Base-by-base conservation (phyloP, 331 rosid species). In the Pyrus hybrid region DNA sequence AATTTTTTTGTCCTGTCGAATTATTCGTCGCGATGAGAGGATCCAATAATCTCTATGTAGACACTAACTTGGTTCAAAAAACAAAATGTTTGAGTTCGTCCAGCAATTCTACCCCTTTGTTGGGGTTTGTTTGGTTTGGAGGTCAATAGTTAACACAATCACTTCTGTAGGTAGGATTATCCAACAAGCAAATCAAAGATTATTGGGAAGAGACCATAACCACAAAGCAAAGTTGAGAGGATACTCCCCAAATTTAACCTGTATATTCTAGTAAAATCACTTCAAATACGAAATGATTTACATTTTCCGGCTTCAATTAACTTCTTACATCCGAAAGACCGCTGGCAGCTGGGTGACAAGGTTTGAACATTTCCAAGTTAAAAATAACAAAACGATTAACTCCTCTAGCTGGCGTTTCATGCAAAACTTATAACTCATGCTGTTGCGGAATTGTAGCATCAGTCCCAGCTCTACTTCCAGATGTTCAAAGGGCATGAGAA, bases 391-490 rank as follows among this genome's bases (percentile, higher is more conserved):
- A 41, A 67, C 76, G 47, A 77, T 75, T 83, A 91, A 82, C 81
- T 67, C 77, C 80, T 74, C 85, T 53, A 86, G 80, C 68, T 80
- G 90, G 62, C 68, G 79, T 76, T 80, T 21, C 75, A 60, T 75
- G 75, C 43, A 74, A 30, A 75, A 14, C 74, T 63, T 12, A 76
- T 84, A 81, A 84, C 74, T 76, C 72, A 67, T 77, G 22, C 69
- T 18, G 70, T 83, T 76, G 86, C 83, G 76, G 84, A 75, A 82
- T 67, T 20, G 85, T 22, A 17, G 72, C 70, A 63, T 83, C 86
- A 76, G 77, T 80, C 80, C 80, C 83, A 74, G 72, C 86, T 76
- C 74, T 80, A 75, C 80, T 83, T 70, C 85, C 88, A 32, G 67
- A 62, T 80, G 82, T 21, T 79, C 86, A 41, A 41, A 11, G 4